Evolutionary conservation across 805 yeast species (phyloP).

Genomic region (Candida suzukii): DNA sequence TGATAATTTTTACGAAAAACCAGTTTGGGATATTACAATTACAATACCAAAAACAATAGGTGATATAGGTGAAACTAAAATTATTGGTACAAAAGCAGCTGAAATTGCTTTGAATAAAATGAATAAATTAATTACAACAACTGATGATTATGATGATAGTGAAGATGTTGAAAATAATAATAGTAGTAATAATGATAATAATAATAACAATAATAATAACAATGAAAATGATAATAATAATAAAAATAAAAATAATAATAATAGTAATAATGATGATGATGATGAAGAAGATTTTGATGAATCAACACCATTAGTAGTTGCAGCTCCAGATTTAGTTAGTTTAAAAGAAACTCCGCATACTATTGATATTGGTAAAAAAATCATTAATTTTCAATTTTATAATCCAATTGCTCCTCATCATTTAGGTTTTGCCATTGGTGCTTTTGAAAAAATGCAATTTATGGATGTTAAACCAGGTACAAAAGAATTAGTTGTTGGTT

Average conservation of each 20-base stretch:
- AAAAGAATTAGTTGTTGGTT: conserved; percentile 10
- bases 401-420: conserved; percentile 92
- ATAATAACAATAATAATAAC: conserved; percentile 23
- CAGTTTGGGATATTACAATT: conserved; percentile 90
- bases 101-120: conserved; percentile 20
- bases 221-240: conserved; percentile 14
- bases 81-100: conserved; percentile 33
- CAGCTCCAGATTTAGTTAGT: conserved; percentile 64
- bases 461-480: conserved; percentile 32
- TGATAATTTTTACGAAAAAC: conserved; percentile 79
- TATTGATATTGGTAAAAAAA: conserved; percentile 64
- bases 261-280: conserved; percentile 30
- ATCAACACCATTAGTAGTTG: conserved; percentile 47
- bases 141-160: conserved; percentile 21
- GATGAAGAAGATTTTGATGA: conserved; percentile 41
- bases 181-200: conserved; percentile 24
- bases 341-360: conserved; percentile 71
- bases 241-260: conserved; percentile 22
- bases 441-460: conserved; percentile 62
- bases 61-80: conserved; percentile 50
- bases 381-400: conserved; percentile 68
- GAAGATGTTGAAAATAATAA: conserved; percentile 15
- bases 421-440: conserved; percentile 91
- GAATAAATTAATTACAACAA: conserved; percentile 9
- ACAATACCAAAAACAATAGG: conserved; percentile 74